phyloP scores from a whole-genome alignment of 208 protist genomes.

The Crithidia thermophila region DNA sequence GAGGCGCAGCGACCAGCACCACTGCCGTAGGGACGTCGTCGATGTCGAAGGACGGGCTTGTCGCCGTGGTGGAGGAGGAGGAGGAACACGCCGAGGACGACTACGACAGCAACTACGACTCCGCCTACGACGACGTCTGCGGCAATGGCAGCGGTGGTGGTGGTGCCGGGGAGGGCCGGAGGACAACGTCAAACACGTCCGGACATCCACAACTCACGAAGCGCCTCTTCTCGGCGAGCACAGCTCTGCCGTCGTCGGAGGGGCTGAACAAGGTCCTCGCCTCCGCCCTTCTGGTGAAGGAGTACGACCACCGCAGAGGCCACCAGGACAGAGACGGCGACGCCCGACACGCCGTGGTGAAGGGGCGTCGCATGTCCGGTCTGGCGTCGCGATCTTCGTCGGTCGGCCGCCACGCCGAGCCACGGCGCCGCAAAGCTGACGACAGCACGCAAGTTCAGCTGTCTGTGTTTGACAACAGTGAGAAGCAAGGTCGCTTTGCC shows the following conservation, averaged over 20 bases:
- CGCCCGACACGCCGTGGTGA: background rate
- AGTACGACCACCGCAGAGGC: background rate
- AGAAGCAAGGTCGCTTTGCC: too few relatives aligned
- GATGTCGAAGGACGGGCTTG: background rate
- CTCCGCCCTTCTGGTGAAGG: background rate
- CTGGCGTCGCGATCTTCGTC: background rate
- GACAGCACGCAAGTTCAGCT: too few relatives aligned
- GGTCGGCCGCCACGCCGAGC: background rate
- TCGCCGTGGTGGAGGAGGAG: background rate
- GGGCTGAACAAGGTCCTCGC: conserved; percentile 13
- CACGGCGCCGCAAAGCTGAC: conserved; percentile 3
- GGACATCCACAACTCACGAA: background rate
- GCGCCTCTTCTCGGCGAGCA: background rate
- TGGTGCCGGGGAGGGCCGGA: background rate
- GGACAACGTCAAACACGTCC: background rate
- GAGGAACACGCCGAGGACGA: background rate
- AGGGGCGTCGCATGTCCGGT: background rate
- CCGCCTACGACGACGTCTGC: conserved; percentile 5
- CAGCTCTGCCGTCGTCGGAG: background rate
- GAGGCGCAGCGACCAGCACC: background rate
- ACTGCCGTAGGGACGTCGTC: too few relatives aligned
- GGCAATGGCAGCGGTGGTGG: background rate
- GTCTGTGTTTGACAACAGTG: too few relatives aligned
- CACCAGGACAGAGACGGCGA: background rate
- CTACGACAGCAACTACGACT: conserved; percentile 12